phyloP scores from a whole-genome alignment of 305 asterid species.

The Rubia peregrina region DNA sequence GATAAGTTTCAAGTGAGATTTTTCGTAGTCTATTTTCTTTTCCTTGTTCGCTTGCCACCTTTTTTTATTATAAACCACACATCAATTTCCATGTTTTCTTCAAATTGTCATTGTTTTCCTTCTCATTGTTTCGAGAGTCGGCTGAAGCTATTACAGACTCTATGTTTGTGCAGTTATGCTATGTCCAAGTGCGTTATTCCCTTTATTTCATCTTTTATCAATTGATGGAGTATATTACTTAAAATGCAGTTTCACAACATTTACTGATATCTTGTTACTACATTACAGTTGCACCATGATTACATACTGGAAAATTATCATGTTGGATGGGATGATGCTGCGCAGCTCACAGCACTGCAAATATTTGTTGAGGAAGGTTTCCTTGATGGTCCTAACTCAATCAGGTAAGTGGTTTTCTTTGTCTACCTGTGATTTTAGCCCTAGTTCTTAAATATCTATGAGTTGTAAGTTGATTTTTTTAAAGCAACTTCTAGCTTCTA shows the following conservation, averaged over 20 bases:
- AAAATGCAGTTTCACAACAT: constrained; percentile 4
- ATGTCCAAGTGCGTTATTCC: constrained; percentile 66
- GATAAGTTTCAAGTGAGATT: constrained; percentile 79
- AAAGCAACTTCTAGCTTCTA: constrained; percentile 17
- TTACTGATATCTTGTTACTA: constrained; percentile 12
- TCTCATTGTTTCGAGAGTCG: constrained; percentile 75
- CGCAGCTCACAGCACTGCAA: constrained; percentile 85
- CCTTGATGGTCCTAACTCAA: constrained; percentile 69
- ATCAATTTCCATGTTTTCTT: constrained; percentile 6
- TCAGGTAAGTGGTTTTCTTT: constrained; percentile 62
- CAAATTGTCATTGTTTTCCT: neutral
- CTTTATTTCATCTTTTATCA: constrained; percentile 2
- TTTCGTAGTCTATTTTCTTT: neutral
- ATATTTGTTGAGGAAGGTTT: constrained; percentile 83
- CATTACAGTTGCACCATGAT: constrained; percentile 86
- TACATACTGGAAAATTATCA: constrained; percentile 88
- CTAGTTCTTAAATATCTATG: constrained; percentile 13
- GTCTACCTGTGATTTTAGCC: constrained; percentile 14
- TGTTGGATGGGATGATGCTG: constrained; percentile 95
- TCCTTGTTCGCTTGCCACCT: constrained; percentile 1
- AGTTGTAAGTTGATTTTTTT: neutral
- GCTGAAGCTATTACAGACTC: constrained; percentile 89
- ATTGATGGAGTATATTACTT: constrained; percentile 9
- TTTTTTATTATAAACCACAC: neutral
- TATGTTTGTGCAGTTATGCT: constrained; percentile 91